These are phyloP conservation scores for Teratosphaeria destructans DNA, from an alignment of 2,329 filamentous ascomycete genomes.

Conservation along the genomic window DNA sequence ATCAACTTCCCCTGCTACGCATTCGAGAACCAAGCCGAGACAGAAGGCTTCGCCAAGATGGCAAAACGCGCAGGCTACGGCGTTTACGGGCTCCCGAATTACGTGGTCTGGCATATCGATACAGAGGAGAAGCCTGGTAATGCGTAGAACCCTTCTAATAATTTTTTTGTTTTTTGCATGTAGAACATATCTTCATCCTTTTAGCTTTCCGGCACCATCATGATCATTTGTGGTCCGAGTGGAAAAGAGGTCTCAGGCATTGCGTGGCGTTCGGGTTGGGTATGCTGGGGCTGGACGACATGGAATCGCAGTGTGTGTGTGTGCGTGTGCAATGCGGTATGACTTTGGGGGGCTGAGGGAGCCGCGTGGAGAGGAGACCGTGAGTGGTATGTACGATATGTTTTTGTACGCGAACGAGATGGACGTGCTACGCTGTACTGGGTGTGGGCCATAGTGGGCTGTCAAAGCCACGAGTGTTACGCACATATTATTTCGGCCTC, in stretches of 20 bases:
- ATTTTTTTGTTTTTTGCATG: background rate
- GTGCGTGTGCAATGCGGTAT: background rate
- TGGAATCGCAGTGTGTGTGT: background rate
- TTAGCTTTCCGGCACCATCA: background rate
- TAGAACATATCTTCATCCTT: background rate
- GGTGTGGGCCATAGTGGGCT: background rate
- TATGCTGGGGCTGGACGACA: background rate
- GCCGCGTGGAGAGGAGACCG: background rate
- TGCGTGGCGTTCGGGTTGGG: background rate
- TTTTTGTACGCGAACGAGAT: background rate
- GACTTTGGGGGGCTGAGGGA: background rate
- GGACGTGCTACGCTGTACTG: background rate
- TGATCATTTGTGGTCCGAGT: background rate
- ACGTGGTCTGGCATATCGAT: constrained; percentile 97
- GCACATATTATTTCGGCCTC: background rate
- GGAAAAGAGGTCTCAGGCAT: background rate
- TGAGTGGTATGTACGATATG: background rate
- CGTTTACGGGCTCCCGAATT: constrained; percentile 88
- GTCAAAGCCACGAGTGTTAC: background rate
- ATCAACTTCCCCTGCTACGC: constrained; percentile 96
- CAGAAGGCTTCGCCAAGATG: constrained; percentile 98
- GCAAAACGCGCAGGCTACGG: constrained; percentile 89
- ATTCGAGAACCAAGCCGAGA: constrained; percentile 98
- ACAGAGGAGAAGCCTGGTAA: constrained; percentile 92
- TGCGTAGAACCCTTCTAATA: constrained; percentile 21